These are phyloP conservation scores for Aspergillus olivimuriae DNA, from an alignment of 495 filamentous ascomycete genomes.

Conservation along the genomic window DNA sequence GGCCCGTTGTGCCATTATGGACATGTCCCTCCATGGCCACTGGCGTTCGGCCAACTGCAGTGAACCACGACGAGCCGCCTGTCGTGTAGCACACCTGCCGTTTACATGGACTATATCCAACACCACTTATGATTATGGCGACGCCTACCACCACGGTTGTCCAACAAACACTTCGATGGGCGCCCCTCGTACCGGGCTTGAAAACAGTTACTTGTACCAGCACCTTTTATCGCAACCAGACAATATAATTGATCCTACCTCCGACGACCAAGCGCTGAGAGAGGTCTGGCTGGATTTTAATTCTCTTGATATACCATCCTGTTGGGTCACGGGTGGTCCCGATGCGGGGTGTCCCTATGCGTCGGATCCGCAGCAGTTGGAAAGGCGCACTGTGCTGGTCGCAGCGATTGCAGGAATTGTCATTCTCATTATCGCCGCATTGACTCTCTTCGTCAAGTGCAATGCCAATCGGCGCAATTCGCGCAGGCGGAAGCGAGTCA, in stretches of 20 bases:
- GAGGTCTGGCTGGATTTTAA: slow-evolving; percentile 57
- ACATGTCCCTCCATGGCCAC: slow-evolving; percentile 37
- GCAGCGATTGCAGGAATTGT: slow-evolving; percentile 54
- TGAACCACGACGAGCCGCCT: slow-evolving; percentile 43
- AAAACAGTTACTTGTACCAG: slow-evolving; percentile 51
- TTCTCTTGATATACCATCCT: slow-evolving; percentile 43
- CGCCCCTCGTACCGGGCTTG: slow-evolving; percentile 53
- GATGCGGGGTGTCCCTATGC: slow-evolving; percentile 51
- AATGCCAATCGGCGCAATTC: slow-evolving; percentile 51
- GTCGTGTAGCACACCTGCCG: slow-evolving; percentile 42
- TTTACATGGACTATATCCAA: slow-evolving; percentile 51
- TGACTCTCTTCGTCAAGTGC: slow-evolving; percentile 60
- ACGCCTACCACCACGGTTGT: slow-evolving; percentile 30
- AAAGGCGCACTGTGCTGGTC: slow-evolving; percentile 46
- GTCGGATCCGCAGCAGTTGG: slow-evolving; percentile 27
- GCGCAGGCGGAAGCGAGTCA: slow-evolving; percentile 42
- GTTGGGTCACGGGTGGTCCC: slow-evolving; percentile 51
- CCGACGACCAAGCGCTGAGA: slow-evolving; percentile 14
- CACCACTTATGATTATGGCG: slow-evolving; percentile 24
- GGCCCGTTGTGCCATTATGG: slow-evolving; percentile 49
- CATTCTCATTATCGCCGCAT: slow-evolving; percentile 48
- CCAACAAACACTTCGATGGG: slow-evolving; percentile 36
- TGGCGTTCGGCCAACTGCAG: slow-evolving; percentile 53
- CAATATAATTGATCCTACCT: slow-evolving; percentile 19
- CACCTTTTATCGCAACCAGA: slow-evolving; percentile 20